Percentiles rank a stretch among this genome's conserved stretches.
Conservation (phyloP, 371 early-diverging fungal species). For the Lichtheimia corymbifera region DNA sequence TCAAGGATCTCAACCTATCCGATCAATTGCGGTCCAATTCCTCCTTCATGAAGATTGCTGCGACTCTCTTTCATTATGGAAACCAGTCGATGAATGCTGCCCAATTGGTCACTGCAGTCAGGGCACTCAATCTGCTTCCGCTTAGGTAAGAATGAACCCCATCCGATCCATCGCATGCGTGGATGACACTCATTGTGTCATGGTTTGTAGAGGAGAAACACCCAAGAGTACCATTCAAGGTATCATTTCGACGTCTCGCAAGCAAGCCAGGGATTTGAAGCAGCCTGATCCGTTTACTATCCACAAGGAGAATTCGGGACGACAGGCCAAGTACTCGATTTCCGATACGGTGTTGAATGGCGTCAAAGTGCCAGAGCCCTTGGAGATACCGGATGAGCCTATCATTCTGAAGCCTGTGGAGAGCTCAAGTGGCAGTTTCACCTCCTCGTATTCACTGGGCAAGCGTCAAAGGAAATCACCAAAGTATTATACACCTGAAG, state of each 20-base stretch:
- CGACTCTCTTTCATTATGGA: conserved; percentile 51
- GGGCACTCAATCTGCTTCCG: conserved; percentile 42
- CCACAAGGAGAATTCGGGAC: conserved; percentile 37
- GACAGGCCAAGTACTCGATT: conserved; percentile 49
- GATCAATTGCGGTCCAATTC: conserved; percentile 46
- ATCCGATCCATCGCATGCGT: conserved; percentile 3
- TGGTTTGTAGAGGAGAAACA: conserved; percentile 44
- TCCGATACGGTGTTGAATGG: conserved; percentile 42
- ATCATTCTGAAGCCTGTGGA: conserved; percentile 42
- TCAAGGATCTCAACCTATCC: conserved; percentile 39
- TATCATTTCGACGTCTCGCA: conserved; percentile 53
- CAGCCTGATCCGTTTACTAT: conserved; percentile 50
- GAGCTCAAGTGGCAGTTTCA: conserved; percentile 9
- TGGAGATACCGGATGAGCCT: conserved; percentile 48
- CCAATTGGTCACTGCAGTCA: conserved; percentile 46
- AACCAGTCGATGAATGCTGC: conserved; percentile 51
- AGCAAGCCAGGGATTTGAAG: conserved; percentile 40
- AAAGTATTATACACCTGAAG: conserved; percentile 26
- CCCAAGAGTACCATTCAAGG: conserved; percentile 59
- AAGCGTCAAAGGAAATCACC: conserved; percentile 41
- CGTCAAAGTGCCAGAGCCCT: conserved; percentile 25
- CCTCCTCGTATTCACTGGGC: conserved; percentile 11
- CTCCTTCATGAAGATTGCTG: conserved; percentile 54
- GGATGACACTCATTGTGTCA: background rate
- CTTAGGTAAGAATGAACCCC: conserved; percentile 32